These are phyloP conservation scores for Populus simonii DNA, from an alignment of 345 rosid genomes.

Conservation along the genomic window DNA sequence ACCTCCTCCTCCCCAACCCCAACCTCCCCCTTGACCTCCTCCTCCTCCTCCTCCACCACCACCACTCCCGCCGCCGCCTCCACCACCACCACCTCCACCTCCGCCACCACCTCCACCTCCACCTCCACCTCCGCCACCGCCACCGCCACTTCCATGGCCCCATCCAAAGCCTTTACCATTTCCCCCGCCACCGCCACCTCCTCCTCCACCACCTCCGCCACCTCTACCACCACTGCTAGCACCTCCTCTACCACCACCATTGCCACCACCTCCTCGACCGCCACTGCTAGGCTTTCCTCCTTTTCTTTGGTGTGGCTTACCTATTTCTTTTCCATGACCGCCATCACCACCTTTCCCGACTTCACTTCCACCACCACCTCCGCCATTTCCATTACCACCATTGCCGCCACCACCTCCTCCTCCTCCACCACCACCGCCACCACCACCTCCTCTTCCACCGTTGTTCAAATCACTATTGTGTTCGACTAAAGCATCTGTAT, in stretches of 20 bases:
- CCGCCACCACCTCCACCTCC: conserved; percentile 32
- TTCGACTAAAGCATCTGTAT: conserved; percentile 6
- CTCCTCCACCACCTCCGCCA: conserved; percentile 16
- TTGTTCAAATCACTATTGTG: conserved; percentile 1
- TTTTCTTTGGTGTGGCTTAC: not conserved
- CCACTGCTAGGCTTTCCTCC: not conserved
- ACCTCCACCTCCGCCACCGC: conserved; percentile 22
- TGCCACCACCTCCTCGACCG: not conserved
- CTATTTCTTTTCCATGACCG: not conserved
- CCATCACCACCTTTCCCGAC: not conserved
- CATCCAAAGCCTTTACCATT: conserved; percentile 12
- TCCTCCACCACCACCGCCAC: not conserved
- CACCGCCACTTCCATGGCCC: conserved; percentile 11
- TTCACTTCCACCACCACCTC: not conserved
- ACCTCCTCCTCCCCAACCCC: conserved; percentile 12
- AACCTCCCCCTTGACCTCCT: conserved; percentile 30
- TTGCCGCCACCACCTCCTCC: not conserved
- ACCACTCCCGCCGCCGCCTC: conserved; percentile 5
- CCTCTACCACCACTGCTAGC: conserved; percentile 10
- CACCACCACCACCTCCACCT: conserved; percentile 23
- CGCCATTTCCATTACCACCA: not conserved
- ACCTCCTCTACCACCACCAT: not conserved
- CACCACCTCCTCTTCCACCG: conserved; percentile 4
- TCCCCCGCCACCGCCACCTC: conserved; percentile 19
- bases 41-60: conserved; percentile 27